Conservation (phyloP, 768 basidiomycete genomes). For the Hysterangium stoloniferum region DNA sequence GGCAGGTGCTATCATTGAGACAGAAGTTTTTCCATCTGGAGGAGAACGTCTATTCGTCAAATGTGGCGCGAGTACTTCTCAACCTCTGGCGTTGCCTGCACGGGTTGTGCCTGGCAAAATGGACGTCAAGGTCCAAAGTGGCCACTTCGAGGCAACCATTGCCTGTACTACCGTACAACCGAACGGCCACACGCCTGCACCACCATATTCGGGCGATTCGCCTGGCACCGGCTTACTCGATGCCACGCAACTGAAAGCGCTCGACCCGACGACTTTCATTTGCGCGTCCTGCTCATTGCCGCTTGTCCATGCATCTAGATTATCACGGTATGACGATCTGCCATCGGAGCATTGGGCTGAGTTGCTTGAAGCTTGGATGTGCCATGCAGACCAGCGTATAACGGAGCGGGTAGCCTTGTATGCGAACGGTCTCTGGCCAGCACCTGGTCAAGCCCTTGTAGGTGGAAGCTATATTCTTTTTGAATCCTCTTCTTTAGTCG, state of each 20-base stretch:
- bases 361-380: slow-evolving; percentile 97
- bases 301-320: slow-evolving; percentile 41
- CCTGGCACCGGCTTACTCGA: slow-evolving; percentile 41
- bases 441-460: slow-evolving; percentile 62
- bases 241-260: slow-evolving; percentile 50
- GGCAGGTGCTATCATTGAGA: slow-evolving; percentile 44
- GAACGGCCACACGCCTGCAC: slow-evolving; percentile 17
- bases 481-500: slow-evolving; percentile 48
- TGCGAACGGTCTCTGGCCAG: slow-evolving; percentile 74
- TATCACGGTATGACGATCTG: slow-evolving; percentile 65
- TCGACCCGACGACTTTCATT: slow-evolving; percentile 57
- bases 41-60: slow-evolving; percentile 57
- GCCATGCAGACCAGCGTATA: slow-evolving; percentile 83
- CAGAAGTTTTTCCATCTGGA: slow-evolving; percentile 52
- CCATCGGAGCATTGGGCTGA: slow-evolving; percentile 98
- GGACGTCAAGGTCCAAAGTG: slow-evolving; percentile 44
- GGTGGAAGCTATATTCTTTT: slow-evolving; percentile 88
- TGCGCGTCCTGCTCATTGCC: slow-evolving; percentile 78
- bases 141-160: slow-evolving; percentile 71
- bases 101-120: slow-evolving; percentile 53
- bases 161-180: slow-evolving; percentile 17
- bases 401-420: slow-evolving; percentile 58
- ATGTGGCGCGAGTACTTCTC: slow-evolving; percentile 48
- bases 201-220: slow-evolving; percentile 30
- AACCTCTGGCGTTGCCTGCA: slow-evolving; percentile 49